Conservation (phyloP, 441 rosid genomes). For the Pelargonium australe region DNA sequence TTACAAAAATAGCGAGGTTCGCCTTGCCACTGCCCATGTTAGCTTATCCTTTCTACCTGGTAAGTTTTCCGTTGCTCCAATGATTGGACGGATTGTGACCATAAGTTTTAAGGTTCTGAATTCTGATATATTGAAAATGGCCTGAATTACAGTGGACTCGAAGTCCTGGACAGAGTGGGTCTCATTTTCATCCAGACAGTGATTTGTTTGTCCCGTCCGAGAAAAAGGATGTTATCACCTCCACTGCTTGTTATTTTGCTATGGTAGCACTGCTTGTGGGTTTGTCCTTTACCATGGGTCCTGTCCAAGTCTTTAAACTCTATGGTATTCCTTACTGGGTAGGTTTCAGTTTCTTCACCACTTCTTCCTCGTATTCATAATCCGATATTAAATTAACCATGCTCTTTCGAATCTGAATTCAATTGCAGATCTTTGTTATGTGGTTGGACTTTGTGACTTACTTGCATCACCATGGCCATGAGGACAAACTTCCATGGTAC, state of each 20-base stretch:
- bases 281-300: constrained; percentile 50
- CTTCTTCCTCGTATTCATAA: background rate
- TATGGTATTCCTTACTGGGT: constrained; percentile 84
- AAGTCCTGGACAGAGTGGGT: constrained; percentile 93
- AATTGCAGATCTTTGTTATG: constrained; percentile 52
- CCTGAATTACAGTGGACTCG: constrained; percentile 50
- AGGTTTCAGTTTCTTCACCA: constrained; percentile 10
- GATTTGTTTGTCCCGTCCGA: constrained; percentile 53
- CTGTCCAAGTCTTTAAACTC: constrained; percentile 49
- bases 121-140: background rate
- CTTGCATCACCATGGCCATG: constrained; percentile 86
- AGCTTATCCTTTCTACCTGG: constrained; percentile 79
- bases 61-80: constrained; percentile 20
- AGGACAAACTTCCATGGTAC: constrained; percentile 89
- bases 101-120: background rate
- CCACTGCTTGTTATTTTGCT: constrained; percentile 59
- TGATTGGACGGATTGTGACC: background rate
- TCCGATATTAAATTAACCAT: background rate
- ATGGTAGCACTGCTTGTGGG: constrained; percentile 52
- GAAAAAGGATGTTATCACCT: constrained; percentile 48
- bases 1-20: constrained; percentile 53
- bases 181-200: constrained; percentile 78
- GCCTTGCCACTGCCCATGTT: constrained; percentile 67
- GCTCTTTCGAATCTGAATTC: background rate
- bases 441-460: constrained; percentile 90